Evolutionary conservation across 2,329 filamentous ascomycete species (phyloP), one percentile per base, ranked within the genome.

Genomic region (Penicillium sp.): DNA sequence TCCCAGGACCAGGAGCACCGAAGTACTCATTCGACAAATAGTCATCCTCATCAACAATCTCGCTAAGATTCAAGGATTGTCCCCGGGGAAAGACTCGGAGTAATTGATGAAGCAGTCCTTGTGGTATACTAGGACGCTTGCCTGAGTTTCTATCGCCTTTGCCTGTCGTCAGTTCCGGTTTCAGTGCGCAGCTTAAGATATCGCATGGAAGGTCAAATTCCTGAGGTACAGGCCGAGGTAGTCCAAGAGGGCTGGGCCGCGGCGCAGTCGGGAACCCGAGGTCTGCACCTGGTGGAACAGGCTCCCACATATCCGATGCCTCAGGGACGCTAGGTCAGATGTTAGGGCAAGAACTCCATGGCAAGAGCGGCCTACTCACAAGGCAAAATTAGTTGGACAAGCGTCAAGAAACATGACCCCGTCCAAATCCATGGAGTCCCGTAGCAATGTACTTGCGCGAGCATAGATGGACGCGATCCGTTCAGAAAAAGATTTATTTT

Each of bases 401-500:
- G 57, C 48, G 46, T 55, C 44, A 4, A 71, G 55, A 7, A 68
- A 65, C 1, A 63, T 59, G 3, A 58, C 54, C 2, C 72, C 72
- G 16, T 70, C 68, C 0, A 72, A 58, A 35, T 74, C 69, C 33
- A 75, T 61, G 0, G 72, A 68, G 16, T 73, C 63, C 2, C 71
- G 62, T 10, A 77, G 66, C 2, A 75, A 67, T 8, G 64, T 64
- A 22, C 73, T 71, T 9, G 74, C 75, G 18, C 69, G 71, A 0
- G 70, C 65, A 33, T 75, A 75, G 3, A 76, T 60, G 4, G 57
- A 48, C 2, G 46, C 33, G 28, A 59, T 45, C 3, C 50, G 45
- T 35, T 53, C 44, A 1, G 51, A 50, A 7, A 53, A 47, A 4
- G 45, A 49, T 2, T 18, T 44, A 7, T 16, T 39, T 16, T 57